These are phyloP conservation scores for Teratosphaeria nubilosa DNA, from an alignment of 2,329 filamentous ascomycete genomes.

Conservation along the genomic window DNA sequence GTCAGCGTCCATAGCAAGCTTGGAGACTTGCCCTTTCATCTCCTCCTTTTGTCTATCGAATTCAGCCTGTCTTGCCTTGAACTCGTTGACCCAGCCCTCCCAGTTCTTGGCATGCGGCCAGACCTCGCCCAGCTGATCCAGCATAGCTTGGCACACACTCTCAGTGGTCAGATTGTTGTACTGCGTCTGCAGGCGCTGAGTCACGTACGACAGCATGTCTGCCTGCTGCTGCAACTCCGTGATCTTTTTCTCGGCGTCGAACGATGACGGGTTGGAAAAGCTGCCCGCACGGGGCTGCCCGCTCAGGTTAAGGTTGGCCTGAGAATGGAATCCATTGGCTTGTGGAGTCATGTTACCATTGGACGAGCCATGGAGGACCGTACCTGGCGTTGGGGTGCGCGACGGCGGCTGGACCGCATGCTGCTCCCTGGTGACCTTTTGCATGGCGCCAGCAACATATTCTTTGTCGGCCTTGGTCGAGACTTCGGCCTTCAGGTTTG, in stretches of 20 bases:
- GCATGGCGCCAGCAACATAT: not conserved
- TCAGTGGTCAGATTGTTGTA: slow-evolving; percentile 19
- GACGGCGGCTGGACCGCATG: not conserved
- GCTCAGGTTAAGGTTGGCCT: not conserved
- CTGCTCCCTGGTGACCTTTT: not conserved
- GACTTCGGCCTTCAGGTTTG: not conserved
- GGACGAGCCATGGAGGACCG: not conserved
- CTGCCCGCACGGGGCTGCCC: not conserved
- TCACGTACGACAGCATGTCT: not conserved
- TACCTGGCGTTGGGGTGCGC: not conserved
- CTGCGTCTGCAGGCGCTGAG: slow-evolving; percentile 8
- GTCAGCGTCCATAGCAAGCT: not conserved
- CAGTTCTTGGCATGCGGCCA: slow-evolving; percentile 14
- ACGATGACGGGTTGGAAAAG: not conserved
- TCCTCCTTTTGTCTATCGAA: not conserved
- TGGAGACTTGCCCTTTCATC: not conserved
- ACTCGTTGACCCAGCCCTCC: not conserved
- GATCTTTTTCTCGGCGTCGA: not conserved
- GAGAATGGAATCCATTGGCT: not conserved
- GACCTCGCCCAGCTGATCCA: slow-evolving; percentile 12
- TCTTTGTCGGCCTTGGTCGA: not conserved
- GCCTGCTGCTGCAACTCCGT: not conserved
- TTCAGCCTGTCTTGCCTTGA: not conserved
- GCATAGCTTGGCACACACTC: slow-evolving; percentile 11
- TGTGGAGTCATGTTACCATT: not conserved